Evolutionary conservation across 257 asterid genomes (phyloP).

Genomic region (Cordia subcordata): DNA sequence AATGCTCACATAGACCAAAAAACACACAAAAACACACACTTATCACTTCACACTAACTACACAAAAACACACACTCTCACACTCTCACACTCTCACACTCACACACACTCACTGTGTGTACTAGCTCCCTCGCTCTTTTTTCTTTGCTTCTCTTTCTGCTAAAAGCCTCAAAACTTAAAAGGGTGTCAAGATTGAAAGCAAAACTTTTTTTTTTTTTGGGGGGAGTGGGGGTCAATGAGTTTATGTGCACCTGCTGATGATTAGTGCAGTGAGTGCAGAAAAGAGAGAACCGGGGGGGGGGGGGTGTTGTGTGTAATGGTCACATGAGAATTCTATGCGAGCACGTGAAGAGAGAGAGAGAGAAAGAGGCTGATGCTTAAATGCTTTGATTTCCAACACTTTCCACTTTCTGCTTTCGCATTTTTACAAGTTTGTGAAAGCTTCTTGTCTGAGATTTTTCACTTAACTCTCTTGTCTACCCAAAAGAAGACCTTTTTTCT

Average conservation of each 20-base stretch:
- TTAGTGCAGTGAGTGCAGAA: slow-evolving; percentile 25
- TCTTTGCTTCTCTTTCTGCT: neutral
- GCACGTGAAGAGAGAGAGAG: slow-evolving; percentile 70
- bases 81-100: neutral
- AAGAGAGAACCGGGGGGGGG: neutral
- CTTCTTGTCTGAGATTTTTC: neutral
- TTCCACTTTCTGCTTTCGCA: neutral
- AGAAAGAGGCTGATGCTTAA: neutral
- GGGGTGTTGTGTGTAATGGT: slow-evolving; percentile 19
- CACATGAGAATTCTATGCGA: slow-evolving; percentile 66
- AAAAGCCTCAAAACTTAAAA: slow-evolving; percentile 5
- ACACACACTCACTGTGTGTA: slow-evolving; percentile 5
- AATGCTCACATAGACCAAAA: slow-evolving; percentile 45
- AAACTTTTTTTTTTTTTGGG: slow-evolving; percentile 2
- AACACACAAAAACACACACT: slow-evolving; percentile 3
- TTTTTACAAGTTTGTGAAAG: neutral
- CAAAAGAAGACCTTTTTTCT: no score
- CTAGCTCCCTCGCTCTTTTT: neutral
- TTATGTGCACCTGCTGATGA: slow-evolving; percentile 16
- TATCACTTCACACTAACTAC: neutral
- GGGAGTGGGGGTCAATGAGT: neutral
- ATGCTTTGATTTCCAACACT: neutral
- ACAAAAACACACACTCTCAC: neutral
- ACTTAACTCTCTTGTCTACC: neutral
- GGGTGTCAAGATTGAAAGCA: slow-evolving; percentile 11